These are phyloP conservation scores for Botrytis squamosa DNA, from an alignment of 2,329 filamentous ascomycete genomes.

Conservation along the genomic window DNA sequence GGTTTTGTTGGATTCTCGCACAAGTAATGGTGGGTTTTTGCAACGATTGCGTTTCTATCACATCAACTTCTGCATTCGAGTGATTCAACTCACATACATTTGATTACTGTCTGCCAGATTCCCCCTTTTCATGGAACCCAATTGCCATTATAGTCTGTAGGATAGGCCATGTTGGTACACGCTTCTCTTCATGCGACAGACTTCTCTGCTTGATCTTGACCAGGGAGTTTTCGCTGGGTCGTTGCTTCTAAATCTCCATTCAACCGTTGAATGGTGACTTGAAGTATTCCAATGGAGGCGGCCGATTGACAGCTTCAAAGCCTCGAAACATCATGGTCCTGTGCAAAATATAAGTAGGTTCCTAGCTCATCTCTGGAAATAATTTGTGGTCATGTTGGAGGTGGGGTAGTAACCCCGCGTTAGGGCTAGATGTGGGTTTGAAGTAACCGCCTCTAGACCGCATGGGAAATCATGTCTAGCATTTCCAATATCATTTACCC, in stretches of 20 bases:
- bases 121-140: no score
- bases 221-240: neutral
- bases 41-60: neutral
- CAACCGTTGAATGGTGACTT: neutral
- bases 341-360: neutral
- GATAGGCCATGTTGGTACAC: neutral
- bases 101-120: no score
- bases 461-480: neutral
- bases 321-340: neutral
- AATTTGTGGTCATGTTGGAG: neutral
- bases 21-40: neutral
- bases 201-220: neutral
- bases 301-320: neutral
- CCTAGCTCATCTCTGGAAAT: neutral
- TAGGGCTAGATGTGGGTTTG: constrained; percentile 9
- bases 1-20: neutral
- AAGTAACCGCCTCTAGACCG: neutral
- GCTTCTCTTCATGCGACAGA: neutral
- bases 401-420: constrained; percentile 15
- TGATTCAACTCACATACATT: neutral
- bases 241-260: neutral
- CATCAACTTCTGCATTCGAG: neutral
- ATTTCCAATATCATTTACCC: neutral
- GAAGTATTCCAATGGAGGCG: neutral
- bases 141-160: neutral